Conservation (phyloP, 495 filamentous ascomycete species). For the Coniosporium apollinis region DNA sequence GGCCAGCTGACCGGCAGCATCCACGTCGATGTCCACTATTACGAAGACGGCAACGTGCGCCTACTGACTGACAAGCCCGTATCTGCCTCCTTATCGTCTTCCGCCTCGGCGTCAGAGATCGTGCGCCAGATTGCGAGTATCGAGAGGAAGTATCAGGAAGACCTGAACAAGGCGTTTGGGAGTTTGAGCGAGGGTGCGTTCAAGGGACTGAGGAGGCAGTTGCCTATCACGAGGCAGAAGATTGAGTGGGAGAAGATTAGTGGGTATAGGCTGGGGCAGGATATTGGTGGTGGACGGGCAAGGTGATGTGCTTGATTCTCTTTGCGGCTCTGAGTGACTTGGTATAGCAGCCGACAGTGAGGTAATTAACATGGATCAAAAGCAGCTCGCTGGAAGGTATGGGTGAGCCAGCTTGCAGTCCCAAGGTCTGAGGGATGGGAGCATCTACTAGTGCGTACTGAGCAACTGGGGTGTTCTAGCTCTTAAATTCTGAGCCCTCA, state of each 20-base stretch:
- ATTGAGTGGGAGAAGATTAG: conserved; percentile 99
- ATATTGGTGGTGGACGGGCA: conserved; percentile 26
- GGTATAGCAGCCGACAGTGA: no score
- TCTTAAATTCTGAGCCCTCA: no score
- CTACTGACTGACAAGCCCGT: conserved; percentile 71
- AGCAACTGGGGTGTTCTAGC: no score
- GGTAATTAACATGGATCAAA: no score
- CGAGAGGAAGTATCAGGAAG: conserved; percentile 92
- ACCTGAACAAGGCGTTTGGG: conserved; percentile 79
- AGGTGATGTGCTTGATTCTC: no score
- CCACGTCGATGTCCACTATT: conserved; percentile 93
- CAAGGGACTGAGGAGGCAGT: conserved; percentile 77
- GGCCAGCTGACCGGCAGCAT: conserved; percentile 46
- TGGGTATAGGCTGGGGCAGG: conserved; percentile 50
- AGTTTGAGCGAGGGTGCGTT: conserved; percentile 84
- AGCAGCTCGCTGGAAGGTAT: no score
- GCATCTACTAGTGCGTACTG: no score
- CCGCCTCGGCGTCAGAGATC: conserved; percentile 47
- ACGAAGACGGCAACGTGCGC: conserved; percentile 96
- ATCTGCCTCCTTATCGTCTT: conserved; percentile 33
- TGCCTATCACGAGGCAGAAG: conserved; percentile 95
- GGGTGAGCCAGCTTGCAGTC: no score
- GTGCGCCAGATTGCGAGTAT: conserved; percentile 53
- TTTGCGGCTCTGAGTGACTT: no score
- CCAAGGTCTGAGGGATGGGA: no score